phyloP scores from a whole-genome alignment of 2,329 filamentous ascomycete species.

The Trichoderma sp. region DNA sequence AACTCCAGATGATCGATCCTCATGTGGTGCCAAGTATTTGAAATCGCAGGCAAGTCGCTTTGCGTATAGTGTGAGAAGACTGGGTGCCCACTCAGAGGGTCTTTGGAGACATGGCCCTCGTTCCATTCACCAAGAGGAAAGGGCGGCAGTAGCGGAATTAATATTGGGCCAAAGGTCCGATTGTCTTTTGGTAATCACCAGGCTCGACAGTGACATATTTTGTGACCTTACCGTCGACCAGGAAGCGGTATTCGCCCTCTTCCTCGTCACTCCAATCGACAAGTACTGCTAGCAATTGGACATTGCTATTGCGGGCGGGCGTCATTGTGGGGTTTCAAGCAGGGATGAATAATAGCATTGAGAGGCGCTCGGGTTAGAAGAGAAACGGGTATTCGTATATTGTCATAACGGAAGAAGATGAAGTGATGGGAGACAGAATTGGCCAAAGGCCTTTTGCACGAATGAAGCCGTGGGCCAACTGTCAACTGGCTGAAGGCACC shows the following conservation, averaged over 20 bases:
- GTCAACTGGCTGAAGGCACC: not conserved
- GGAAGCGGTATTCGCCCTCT: slow-evolving; percentile 39
- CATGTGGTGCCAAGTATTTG: slow-evolving; percentile 35
- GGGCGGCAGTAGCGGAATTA: slow-evolving; percentile 36
- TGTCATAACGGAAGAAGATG: too few relatives aligned
- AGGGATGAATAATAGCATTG: too few relatives aligned
- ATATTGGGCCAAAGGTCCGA: slow-evolving; percentile 35
- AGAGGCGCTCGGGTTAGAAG: too few relatives aligned
- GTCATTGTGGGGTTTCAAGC: not conserved
- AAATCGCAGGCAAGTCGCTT: slow-evolving; percentile 32
- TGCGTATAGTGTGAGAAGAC: slow-evolving; percentile 30
- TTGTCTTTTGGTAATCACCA: slow-evolving; percentile 28
- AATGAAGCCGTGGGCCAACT: not conserved
- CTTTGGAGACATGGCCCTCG: slow-evolving; percentile 33
- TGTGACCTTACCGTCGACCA: slow-evolving; percentile 36
- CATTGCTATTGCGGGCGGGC: not conserved
- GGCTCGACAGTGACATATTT: slow-evolving; percentile 42
- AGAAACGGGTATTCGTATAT: too few relatives aligned
- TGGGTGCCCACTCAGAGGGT: slow-evolving; percentile 27
- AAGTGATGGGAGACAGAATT: too few relatives aligned
- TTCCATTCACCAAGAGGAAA: slow-evolving; percentile 44
- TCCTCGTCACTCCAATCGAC: slow-evolving; percentile 7
- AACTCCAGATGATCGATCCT: slow-evolving; percentile 38
- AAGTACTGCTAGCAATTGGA: not conserved
- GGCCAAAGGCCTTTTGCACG: not conserved